Conservation (phyloP, 2,329 filamentous ascomycete genomes). For the Metarhizium sp. region DNA sequence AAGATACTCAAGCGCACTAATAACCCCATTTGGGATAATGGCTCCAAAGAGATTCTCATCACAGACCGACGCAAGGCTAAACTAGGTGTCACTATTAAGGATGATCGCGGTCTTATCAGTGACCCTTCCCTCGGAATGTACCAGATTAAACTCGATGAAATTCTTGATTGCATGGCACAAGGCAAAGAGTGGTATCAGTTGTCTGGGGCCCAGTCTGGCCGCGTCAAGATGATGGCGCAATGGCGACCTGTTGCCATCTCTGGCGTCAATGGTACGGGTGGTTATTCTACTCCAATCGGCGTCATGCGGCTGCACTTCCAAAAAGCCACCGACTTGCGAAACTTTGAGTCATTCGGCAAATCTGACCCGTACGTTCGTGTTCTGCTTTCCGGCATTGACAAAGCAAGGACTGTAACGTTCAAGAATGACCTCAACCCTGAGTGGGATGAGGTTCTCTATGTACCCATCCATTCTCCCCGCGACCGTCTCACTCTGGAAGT, state of each 20-base stretch:
- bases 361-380: constrained; percentile 92
- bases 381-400: constrained; percentile 80
- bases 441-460: constrained; percentile 91
- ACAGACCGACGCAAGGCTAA: constrained; percentile 87
- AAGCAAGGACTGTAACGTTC: constrained; percentile 88
- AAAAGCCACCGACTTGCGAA: constrained; percentile 72
- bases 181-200: constrained; percentile 96
- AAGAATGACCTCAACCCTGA: constrained; percentile 92
- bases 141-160: constrained; percentile 90
- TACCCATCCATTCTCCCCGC: constrained; percentile 75
- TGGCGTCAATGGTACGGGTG: constrained; percentile 70
- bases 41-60: constrained; percentile 87
- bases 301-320: constrained; percentile 92
- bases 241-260: constrained; percentile 92
- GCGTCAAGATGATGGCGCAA: constrained; percentile 81
- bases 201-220: constrained; percentile 68
- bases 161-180: constrained; percentile 82
- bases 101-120: constrained; percentile 75
- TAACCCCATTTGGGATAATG: constrained; percentile 92
- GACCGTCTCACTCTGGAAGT: constrained; percentile 86
- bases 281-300: constrained; percentile 88
- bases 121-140: constrained; percentile 87
- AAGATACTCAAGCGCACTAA: constrained; percentile 95
- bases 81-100: constrained; percentile 87
- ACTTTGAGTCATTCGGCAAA: constrained; percentile 91